A percentile compares a stretch with the other conserved stretches of the same genome.
Conservation (phyloP, 2,329 filamentous ascomycete species). For the Gliomastix tumulicola region DNA sequence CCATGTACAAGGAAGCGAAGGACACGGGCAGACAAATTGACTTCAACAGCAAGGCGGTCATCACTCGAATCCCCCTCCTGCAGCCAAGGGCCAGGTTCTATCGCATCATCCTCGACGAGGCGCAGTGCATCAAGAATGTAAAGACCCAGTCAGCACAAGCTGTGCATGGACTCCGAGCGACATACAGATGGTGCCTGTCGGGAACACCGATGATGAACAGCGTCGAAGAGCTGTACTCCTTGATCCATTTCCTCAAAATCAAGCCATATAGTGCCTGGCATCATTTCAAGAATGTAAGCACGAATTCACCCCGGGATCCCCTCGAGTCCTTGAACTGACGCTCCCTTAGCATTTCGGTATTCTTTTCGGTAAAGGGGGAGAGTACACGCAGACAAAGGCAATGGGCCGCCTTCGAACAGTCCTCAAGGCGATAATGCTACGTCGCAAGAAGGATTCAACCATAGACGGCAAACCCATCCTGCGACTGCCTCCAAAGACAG, state of each 20-base stretch:
- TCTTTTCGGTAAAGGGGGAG: constrained; percentile 26
- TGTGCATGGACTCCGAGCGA: constrained; percentile 56
- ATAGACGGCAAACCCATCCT: constrained; percentile 79
- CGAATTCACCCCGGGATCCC: no score
- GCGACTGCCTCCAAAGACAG: constrained; percentile 66
- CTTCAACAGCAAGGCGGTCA: constrained; percentile 25
- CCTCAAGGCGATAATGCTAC: constrained; percentile 73
- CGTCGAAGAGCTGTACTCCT: constrained; percentile 68
- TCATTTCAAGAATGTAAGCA: constrained; percentile 53
- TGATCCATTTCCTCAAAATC: constrained; percentile 72
- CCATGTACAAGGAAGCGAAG: constrained; percentile 40
- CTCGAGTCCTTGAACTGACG: no score
- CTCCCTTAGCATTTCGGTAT: constrained; percentile 39
- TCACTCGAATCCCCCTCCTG: constrained; percentile 46
- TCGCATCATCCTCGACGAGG: constrained; percentile 79
- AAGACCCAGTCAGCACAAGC: constrained; percentile 66
- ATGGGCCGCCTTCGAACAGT: constrained; percentile 69
- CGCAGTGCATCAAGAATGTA: constrained; percentile 75
- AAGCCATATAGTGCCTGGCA: constrained; percentile 63
- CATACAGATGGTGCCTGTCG: constrained; percentile 72
- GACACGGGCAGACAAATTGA: constrained; percentile 24
- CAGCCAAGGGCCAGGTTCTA: constrained; percentile 61
- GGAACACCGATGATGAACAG: constrained; percentile 88
- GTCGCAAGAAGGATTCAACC: constrained; percentile 71
- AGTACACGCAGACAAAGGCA: constrained; percentile 51